These are phyloP conservation scores for Suillus variegatus DNA, from an alignment of 768 basidiomycete genomes.

Conservation along the genomic window DNA sequence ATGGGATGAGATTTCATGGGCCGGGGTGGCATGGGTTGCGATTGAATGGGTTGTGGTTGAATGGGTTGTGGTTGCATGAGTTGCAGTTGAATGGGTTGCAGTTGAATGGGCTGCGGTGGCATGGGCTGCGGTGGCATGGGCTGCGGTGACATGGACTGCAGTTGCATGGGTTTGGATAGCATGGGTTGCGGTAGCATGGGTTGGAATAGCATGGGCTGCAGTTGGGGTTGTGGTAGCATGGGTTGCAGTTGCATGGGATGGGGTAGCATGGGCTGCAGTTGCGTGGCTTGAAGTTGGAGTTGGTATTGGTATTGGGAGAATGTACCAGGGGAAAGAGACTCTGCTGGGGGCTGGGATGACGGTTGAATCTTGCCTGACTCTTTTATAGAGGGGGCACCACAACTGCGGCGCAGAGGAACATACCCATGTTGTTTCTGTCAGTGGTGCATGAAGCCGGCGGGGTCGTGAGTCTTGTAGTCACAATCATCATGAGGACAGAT, in stretches of 20 bases:
- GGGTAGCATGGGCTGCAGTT: too few relatives aligned
- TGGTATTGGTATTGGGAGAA: background rate
- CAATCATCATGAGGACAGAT: slow-evolving; percentile 8
- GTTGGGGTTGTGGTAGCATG: too few relatives aligned
- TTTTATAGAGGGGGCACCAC: background rate
- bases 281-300: background rate
- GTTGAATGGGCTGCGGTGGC: background rate
- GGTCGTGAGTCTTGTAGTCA: slow-evolving; percentile 24
- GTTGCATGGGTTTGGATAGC: background rate
- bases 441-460: slow-evolving; percentile 27
- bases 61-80: too few relatives aligned
- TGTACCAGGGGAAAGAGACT: background rate
- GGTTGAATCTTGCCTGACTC: background rate
- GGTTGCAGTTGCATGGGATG: too few relatives aligned
- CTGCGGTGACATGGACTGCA: background rate
- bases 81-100: too few relatives aligned
- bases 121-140: background rate
- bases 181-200: too few relatives aligned
- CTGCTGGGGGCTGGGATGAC: background rate
- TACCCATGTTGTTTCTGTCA: slow-evolving; percentile 24
- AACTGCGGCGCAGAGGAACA: slow-evolving; percentile 11
- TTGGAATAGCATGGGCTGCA: too few relatives aligned
- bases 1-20: too few relatives aligned
- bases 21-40: background rate
- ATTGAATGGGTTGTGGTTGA: background rate